These are phyloP conservation scores for Setaria viridis DNA, from an alignment of 202 grass and related monocot species.

Conservation along the genomic window DNA sequence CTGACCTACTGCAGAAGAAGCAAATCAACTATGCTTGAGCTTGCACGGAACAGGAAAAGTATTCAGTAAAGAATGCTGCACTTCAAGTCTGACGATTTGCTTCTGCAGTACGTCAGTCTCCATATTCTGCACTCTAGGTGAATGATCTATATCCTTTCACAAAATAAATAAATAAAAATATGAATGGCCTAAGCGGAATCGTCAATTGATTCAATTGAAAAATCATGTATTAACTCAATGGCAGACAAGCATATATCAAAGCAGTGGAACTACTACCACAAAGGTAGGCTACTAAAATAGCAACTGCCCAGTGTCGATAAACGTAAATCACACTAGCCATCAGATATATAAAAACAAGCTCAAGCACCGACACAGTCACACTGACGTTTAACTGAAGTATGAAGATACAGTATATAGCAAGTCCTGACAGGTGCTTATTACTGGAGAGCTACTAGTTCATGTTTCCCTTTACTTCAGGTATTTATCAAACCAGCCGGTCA, in stretches of 20 bases:
- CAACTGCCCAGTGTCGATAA: background rate
- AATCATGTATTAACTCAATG: background rate
- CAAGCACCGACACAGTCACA: background rate
- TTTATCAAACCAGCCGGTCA: slow-evolving; percentile 65
- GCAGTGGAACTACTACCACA: background rate
- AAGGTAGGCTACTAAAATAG: background rate
- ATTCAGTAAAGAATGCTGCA: background rate
- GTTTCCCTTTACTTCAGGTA: slow-evolving; percentile 48
- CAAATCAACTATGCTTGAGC: too few species aligned
- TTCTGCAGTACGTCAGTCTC: background rate
- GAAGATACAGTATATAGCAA: background rate
- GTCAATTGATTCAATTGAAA: background rate
- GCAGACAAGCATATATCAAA: background rate
- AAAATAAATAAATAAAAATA: background rate
- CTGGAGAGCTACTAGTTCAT: background rate
- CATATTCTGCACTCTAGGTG: background rate
- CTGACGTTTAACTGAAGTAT: background rate
- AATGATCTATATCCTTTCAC: background rate
- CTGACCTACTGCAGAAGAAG: too few species aligned
- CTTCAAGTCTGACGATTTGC: background rate
- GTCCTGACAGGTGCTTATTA: background rate
- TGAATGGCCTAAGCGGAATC: background rate
- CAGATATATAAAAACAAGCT: background rate
- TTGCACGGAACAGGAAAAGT: background rate
- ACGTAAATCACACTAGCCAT: background rate